Conservation (phyloP, 129 eudicot genomes). For the Pulicaria dysenterica region DNA sequence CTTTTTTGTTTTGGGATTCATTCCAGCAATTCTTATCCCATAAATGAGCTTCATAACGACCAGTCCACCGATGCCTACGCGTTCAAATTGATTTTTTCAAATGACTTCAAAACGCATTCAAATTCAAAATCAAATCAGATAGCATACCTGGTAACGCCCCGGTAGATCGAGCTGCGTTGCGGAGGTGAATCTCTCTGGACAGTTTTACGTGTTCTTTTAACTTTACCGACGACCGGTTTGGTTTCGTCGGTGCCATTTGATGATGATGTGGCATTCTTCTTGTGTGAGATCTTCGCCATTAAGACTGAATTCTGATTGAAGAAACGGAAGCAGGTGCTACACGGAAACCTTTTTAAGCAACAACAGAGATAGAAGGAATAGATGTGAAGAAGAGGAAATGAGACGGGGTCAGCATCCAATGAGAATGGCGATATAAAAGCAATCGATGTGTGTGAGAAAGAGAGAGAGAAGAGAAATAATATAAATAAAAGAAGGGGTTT, state of each 20-base stretch:
- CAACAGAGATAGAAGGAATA: neutral
- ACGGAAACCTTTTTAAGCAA: neutral
- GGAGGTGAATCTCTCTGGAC: constrained; percentile 79
- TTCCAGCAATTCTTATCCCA: constrained; percentile 97
- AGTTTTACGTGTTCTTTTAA: constrained; percentile 60
- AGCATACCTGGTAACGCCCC: constrained; percentile 75
- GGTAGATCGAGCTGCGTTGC: constrained; percentile 77
- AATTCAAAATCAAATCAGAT: neutral
- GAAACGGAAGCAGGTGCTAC: neutral
- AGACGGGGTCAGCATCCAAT: constrained; percentile 30
- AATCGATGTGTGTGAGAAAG: neutral
- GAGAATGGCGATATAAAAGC: constrained; percentile 27
- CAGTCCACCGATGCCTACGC: constrained; percentile 91
- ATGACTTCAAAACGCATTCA: neutral
- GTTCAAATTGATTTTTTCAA: neutral
- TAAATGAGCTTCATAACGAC: constrained; percentile 93
- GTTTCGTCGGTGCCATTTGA: constrained; percentile 9
- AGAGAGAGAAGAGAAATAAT: neutral
- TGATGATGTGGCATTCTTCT: constrained; percentile 4
- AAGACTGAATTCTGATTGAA: neutral
- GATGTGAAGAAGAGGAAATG: constrained; percentile 14
- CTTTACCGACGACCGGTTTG: constrained; percentile 26
- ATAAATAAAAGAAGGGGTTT: neutral
- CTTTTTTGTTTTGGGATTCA: constrained; percentile 79
- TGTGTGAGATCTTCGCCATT: constrained; percentile 64